These are phyloP conservation scores for Tulasnella sp. DNA, from an alignment of 768 basidiomycete genomes.

Conservation along the genomic window DNA sequence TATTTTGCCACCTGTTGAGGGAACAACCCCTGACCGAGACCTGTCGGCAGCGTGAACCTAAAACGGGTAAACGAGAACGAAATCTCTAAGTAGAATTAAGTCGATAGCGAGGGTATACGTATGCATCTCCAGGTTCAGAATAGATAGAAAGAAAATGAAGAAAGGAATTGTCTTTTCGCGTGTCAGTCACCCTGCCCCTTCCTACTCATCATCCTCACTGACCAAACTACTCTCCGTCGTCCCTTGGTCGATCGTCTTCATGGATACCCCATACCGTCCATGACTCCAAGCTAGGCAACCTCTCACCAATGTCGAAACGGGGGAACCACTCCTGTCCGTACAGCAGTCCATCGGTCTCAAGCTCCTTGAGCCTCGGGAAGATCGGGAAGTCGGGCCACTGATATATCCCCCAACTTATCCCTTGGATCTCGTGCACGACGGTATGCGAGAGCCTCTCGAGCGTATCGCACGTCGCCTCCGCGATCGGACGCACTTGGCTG, in stretches of 20 bases:
- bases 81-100: neutral
- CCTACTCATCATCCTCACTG: neutral
- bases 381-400: neutral
- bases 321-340: slow-evolving; percentile 5
- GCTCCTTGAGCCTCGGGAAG: neutral
- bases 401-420: neutral
- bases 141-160: neutral
- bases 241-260: neutral
- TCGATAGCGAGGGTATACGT: neutral
- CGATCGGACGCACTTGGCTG: neutral
- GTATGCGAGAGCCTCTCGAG: slow-evolving; percentile 5
- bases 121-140: no score
- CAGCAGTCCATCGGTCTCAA: neutral
- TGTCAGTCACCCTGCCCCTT: neutral
- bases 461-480: neutral
- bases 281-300: neutral
- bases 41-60: neutral
- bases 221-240: neutral
- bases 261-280: neutral
- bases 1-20: no score
- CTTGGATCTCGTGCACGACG: neutral
- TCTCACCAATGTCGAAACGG: neutral
- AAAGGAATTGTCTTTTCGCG: neutral
- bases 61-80: neutral
- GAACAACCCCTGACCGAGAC: neutral